These are phyloP conservation scores for Solanum pennellii DNA, from an alignment of 257 asterid genomes.

Conservation along the genomic window DNA sequence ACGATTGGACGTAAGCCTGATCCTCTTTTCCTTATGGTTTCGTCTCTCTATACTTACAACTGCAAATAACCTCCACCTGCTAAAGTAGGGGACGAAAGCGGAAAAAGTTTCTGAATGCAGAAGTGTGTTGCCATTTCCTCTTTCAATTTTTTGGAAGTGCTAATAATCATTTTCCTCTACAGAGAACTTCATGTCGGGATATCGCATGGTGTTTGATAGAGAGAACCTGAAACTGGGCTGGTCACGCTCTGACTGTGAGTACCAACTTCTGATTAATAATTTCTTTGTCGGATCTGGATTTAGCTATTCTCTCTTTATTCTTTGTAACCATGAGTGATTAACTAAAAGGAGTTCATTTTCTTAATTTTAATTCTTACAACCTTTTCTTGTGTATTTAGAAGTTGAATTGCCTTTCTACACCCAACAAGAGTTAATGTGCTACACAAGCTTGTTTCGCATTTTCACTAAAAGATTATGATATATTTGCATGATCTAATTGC, in stretches of 20 bases:
- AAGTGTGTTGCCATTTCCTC: neutral
- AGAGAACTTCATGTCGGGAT: conserved; percentile 89
- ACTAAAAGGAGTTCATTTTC: neutral
- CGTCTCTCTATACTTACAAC: neutral
- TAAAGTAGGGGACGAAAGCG: neutral
- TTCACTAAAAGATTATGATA: neutral
- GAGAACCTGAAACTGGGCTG: conserved; percentile 69
- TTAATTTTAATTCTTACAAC: neutral
- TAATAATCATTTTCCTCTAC: conserved; percentile 15
- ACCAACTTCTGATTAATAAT: neutral
- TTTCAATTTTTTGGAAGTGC: neutral
- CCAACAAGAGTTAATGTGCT: neutral
- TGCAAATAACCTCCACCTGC: neutral
- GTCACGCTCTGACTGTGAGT: conserved; percentile 74
- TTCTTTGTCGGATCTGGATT: neutral
- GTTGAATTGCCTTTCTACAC: neutral
- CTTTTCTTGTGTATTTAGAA: neutral
- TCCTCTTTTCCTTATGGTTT: neutral
- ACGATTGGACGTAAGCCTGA: conserved; percentile 77
- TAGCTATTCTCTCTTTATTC: neutral
- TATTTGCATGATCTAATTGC: neutral
- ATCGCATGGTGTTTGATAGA: conserved; percentile 69
- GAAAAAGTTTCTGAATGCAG: neutral
- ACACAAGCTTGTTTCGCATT: neutral
- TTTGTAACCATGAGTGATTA: neutral